A percentile compares a stretch with the other conserved stretches of the same genome.
phyloP scores from a whole-genome alignment of 176 grass and related monocot genomes.

The Musa beccarii region DNA sequence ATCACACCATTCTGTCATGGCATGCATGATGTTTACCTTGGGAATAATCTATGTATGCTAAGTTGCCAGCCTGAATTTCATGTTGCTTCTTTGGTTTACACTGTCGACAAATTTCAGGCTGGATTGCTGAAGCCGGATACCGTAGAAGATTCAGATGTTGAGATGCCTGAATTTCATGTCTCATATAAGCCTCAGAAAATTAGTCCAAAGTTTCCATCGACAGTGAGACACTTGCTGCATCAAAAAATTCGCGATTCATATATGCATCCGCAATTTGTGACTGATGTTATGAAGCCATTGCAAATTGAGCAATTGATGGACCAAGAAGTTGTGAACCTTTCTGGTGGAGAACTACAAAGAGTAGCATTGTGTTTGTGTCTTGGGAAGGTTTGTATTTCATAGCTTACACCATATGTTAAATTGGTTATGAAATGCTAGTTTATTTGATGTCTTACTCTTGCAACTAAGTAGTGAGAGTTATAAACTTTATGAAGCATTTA shows the following conservation, averaged over 20 bases:
- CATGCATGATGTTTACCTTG: too few relatives aligned
- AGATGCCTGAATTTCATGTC: constrained; percentile 96
- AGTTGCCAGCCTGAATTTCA: neutral
- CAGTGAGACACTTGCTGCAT: constrained; percentile 77
- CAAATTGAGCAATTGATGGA: constrained; percentile 95
- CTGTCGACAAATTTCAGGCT: constrained; percentile 26
- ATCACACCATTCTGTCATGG: too few relatives aligned
- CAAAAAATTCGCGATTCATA: constrained; percentile 81
- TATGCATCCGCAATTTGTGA: constrained; percentile 75
- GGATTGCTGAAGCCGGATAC: constrained; percentile 63
- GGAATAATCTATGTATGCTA: too few relatives aligned
- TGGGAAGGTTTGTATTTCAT: constrained; percentile 59
- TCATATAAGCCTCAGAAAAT: constrained; percentile 95
- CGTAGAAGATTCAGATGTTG: constrained; percentile 57
- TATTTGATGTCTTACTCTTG: neutral
- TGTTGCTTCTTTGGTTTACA: neutral
- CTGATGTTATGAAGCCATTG: constrained; percentile 95
- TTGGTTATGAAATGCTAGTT: neutral
- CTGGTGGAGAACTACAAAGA: constrained; percentile 95
- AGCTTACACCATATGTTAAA: neutral
- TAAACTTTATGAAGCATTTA: too few relatives aligned
- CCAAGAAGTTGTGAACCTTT: constrained; percentile 84
- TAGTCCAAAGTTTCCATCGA: constrained; percentile 64
- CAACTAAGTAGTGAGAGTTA: too few relatives aligned
- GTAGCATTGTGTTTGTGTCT: constrained; percentile 88